Evolutionary conservation across 176 grass and related monocot genomes (phyloP), one percentile per base, ranked within the genome.

Genomic region (Phoenix dactylifera): DNA sequence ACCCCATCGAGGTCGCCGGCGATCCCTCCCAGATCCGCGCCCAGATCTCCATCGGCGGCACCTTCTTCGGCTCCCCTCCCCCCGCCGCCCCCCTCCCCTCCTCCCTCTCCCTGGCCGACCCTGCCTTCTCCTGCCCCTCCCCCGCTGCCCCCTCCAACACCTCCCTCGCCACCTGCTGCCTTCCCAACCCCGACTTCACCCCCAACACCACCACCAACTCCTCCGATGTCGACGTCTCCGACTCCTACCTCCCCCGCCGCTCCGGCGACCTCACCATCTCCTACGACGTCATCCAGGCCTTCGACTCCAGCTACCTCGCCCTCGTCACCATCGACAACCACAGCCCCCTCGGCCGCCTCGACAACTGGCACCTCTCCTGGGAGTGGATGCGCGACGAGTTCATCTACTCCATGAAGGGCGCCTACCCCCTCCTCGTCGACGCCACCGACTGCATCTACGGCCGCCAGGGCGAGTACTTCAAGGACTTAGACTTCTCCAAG

Each of bases 301-400:
- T 80, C 67, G 9, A 73, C 0, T 65, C 80, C 3, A 90, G 71
- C 75, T 95, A 95, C 77, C 86, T 95, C 10, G 86, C 91, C 26
- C 81, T 87, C 16, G 83, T 95, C 54, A 87, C 91, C 35, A 68
- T 95, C 26, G 91, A 87, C 22, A 95, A 95, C 83, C 83, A 79
- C 17, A 82, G 76, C 15, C 77, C 76, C 35, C 86, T 95, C n/a
- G 91, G 77, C 54, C 86, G 86, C 71, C 86, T 95, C 53, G 86
- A 96, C 72, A 89, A 95, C 64, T 95, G 83, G 91, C 72, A 70
- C 19, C 57, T 95, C 23, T 71, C 86, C 1, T 95, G 91, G 91
- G 78, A 83, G 52, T 95, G 91, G 91, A 76, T 67, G 52, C 70
- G 64, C 22, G 76, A 82, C 35, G 86, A 95, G 83, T 90, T 90